Evolutionary conservation across 805 yeast genomes (phyloP).

Genomic region (Diddensiella santjacobensis): DNA sequence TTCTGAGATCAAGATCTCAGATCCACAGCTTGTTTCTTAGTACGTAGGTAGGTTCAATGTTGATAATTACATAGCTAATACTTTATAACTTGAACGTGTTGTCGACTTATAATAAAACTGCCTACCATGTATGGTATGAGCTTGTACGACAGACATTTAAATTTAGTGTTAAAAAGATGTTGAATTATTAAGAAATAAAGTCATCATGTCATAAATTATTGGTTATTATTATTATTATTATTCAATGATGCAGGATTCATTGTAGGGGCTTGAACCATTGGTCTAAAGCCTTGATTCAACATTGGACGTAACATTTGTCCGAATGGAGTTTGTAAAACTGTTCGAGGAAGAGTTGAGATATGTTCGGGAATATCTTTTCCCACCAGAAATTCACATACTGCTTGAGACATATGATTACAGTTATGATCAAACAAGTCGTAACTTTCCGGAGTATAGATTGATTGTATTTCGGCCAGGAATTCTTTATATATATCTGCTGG

Average conservation of each 20-base stretch:
- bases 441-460: conserved; percentile 43
- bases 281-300: conserved; percentile 28
- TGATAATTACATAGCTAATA: too few species aligned
- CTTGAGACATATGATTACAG: conserved; percentile 65
- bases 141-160: too few species aligned
- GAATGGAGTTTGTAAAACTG: conserved; percentile 48
- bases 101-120: too few species aligned
- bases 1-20: too few species aligned
- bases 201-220: background rate
- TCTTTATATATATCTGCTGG: conserved; percentile 52
- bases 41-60: too few species aligned
- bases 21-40: too few species aligned
- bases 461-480: conserved; percentile 47
- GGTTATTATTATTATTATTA: background rate
- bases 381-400: conserved; percentile 52
- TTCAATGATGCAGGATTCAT: conserved; percentile 10
- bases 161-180: too few species aligned
- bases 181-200: conserved; percentile 1
- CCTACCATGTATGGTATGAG: too few species aligned
- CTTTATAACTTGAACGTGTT: too few species aligned
- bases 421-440: conserved; percentile 61
- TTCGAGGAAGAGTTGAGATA: conserved; percentile 50
- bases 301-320: conserved; percentile 45
- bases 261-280: conserved; percentile 19
- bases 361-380: conserved; percentile 53